Evolutionary conservation across 345 rosid genomes (phyloP), one percentile per base, ranked within the genome.

Genomic region (Adansonia digitata): DNA sequence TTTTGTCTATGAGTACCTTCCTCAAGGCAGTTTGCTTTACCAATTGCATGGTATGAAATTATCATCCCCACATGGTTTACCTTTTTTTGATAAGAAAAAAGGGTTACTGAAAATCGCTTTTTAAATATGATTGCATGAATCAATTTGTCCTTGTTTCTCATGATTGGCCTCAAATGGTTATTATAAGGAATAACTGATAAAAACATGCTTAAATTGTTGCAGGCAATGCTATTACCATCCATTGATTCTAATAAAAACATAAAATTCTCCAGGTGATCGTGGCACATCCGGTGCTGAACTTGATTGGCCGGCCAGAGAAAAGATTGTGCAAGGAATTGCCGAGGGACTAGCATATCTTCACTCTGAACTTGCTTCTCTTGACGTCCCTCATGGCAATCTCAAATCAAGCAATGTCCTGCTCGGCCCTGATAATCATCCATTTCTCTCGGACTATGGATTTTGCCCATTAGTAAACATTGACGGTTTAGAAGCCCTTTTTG

Each of bases 331-430:
- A 57, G 97, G 98, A 61, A 79, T 90, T 7, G 92, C 93, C 1
- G 78, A 29, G 76, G 98, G 97, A 40, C 63, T 90, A 67, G 81
- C 77, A 11, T 84, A 88, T 83, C 82, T 93, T 3, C 93, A 87
- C 18, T 48, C 72, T 4, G 87, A 93, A 62, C 81, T 91, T 29
- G 73, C 74, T 37, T 70, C 81, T 27, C 75, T 76, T 3, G 83
- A 63, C 18, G 72, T 93, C 69, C 97, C 96, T 22, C 99, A 95
- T 40, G 96, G 98, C 0, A 90, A 92, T 79, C 87, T 94, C n/a
- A 92, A 91, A 80, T 88, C 98, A 42, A 90, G 97, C 81, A 95
- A 94, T 42, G 78, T 94, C 6, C 84, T 94, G 26, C 77, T 94
- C 8, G 75, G 69, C 12, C 66, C 81, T 2, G 83, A 89, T 68